A percentile compares a stretch with the other conserved stretches of the same genome.
Conservation (phyloP, 306 rosid species). For the Sophora flavescens region DNA sequence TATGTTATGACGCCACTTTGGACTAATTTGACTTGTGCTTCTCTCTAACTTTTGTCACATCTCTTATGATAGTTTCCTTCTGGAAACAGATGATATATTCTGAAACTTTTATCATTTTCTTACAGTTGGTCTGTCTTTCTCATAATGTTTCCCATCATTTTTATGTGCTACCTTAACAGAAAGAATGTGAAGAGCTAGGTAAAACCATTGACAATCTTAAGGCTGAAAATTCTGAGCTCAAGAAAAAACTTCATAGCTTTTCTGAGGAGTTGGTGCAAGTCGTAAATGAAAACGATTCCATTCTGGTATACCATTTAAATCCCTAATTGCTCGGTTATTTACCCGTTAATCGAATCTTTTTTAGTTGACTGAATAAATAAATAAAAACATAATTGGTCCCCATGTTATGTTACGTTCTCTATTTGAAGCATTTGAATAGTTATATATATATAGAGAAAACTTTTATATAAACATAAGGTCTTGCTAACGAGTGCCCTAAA, state of each 20-base stretch:
- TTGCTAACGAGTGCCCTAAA: too few species aligned
- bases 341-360: background rate
- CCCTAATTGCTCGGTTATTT: conserved; percentile 21
- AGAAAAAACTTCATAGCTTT: conserved; percentile 34
- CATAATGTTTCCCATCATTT: conserved; percentile 8
- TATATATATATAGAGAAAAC: too few species aligned
- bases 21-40: background rate
- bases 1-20: too few species aligned
- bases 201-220: conserved; percentile 21
- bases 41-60: conserved; percentile 16
- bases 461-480: too few species aligned
- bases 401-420: background rate
- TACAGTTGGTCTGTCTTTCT: background rate
- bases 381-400: too few species aligned
- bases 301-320: conserved; percentile 50
- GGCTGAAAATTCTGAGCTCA: conserved; percentile 24
- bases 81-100: background rate
- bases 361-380: background rate
- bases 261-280: conserved; percentile 46
- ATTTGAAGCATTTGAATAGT: background rate
- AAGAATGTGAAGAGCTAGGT: conserved; percentile 44
- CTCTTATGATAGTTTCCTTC: background rate
- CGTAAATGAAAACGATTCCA: conserved; percentile 39
- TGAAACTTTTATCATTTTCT: conserved; percentile 7
- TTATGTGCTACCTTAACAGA: conserved; percentile 43